Evolutionary conservation across 345 rosid genomes (phyloP).

Genomic region (Pistacia integerrima): DNA sequence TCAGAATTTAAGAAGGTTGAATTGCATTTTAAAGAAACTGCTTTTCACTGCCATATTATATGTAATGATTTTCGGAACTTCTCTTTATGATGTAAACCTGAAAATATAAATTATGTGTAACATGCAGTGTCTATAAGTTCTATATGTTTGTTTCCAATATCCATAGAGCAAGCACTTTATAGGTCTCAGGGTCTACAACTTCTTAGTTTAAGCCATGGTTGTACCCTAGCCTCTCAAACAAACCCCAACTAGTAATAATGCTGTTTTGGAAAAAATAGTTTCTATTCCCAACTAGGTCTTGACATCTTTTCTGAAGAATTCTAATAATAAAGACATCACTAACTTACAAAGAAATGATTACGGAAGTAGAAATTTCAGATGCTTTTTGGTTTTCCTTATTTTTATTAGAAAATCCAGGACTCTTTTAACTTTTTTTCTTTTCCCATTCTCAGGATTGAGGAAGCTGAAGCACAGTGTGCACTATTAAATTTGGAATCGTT

Average conservation of each 20-base stretch:
- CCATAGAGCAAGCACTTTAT: too few relatives aligned
- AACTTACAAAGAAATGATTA: neutral
- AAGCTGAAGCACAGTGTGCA: conserved; percentile 97
- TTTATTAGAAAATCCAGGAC: neutral
- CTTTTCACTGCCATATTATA: too few relatives aligned
- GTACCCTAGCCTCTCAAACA: too few relatives aligned
- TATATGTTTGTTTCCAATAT: too few relatives aligned
- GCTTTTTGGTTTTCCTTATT: neutral
- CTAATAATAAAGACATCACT: neutral
- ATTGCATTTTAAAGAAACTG: neutral
- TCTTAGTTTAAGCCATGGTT: too few relatives aligned
- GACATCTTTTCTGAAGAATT: neutral
- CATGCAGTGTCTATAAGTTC: too few relatives aligned
- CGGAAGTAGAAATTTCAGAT: neutral
- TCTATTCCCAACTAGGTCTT: neutral
- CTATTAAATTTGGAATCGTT: conserved; percentile 72
- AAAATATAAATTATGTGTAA: neutral
- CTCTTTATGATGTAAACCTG: neutral
- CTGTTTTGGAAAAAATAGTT: neutral
- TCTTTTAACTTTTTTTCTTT: conserved; percentile 1
- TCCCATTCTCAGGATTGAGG: conserved; percentile 66
- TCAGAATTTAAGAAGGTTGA: neutral
- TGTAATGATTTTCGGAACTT: neutral
- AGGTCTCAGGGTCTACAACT: too few relatives aligned
- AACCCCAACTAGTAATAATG: too few relatives aligned